These are phyloP conservation scores for Colletotrichum acutatum DNA, from an alignment of 2,329 filamentous ascomycete genomes.

Conservation along the genomic window DNA sequence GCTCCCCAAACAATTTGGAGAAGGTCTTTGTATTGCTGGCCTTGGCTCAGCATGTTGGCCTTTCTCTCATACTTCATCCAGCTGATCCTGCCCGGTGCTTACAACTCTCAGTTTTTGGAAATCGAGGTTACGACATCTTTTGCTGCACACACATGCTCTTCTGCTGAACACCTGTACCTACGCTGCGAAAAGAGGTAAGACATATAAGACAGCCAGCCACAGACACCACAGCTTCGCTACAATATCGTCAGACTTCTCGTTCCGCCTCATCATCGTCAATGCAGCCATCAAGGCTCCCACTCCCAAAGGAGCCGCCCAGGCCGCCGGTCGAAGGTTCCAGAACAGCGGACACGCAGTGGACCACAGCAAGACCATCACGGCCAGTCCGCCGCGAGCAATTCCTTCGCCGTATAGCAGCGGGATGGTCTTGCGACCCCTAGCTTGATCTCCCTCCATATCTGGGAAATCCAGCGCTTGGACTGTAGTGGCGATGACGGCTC, in stretches of 20 bases:
- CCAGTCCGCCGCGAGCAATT: constrained; percentile 32
- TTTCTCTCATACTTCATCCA: no score
- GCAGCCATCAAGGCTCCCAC: constrained; percentile 25
- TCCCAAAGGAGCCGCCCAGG: constrained; percentile 8
- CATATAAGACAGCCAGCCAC: constrained; percentile 39
- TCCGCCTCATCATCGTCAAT: constrained; percentile 32
- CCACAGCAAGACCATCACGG: constrained; percentile 32
- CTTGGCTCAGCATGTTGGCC: no score
- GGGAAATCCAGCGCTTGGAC: constrained; percentile 42
- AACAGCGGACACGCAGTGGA: background rate
- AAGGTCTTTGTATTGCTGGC: no score
- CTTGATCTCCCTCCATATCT: constrained; percentile 42
- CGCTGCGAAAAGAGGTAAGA: constrained; percentile 30
- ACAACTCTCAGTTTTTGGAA: no score
- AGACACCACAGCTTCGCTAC: constrained; percentile 42
- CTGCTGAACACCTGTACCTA: background rate
- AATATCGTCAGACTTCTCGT: constrained; percentile 38
- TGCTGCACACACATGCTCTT: no score
- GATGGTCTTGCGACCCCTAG: constrained; percentile 40
- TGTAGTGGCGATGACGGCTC: constrained; percentile 40
- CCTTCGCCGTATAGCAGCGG: constrained; percentile 42
- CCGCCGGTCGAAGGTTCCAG: background rate
- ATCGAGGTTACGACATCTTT: no score
- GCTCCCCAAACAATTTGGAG: no score
- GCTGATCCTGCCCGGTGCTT: no score